Percentiles rank a stretch among this genome's conserved stretches.
Conservation (phyloP, 2,329 filamentous ascomycete species). For the Penicillium brevicompactum region DNA sequence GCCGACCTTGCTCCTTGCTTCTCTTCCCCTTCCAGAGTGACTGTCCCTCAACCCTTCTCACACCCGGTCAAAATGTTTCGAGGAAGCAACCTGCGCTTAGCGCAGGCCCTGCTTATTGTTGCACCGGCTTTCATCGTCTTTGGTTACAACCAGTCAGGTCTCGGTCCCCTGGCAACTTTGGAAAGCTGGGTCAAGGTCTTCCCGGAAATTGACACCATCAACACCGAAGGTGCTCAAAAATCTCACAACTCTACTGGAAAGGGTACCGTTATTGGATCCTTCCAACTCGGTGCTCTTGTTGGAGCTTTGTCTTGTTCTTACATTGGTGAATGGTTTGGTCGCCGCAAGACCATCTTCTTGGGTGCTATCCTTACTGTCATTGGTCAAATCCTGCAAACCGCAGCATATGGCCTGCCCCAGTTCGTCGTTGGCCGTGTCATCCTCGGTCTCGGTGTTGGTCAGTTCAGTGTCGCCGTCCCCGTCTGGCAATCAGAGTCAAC, state of each 20-base stretch:
- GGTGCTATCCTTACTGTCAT: slow-evolving; percentile 47
- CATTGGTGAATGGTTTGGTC: slow-evolving; percentile 50
- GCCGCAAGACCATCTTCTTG: slow-evolving; percentile 49
- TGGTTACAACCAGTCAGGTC: slow-evolving; percentile 28
- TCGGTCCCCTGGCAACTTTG: slow-evolving; percentile 21
- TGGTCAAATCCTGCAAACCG: slow-evolving; percentile 48
- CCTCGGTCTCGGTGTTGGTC: slow-evolving; percentile 53
- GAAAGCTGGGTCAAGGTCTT: slow-evolving; percentile 23
- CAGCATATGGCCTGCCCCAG: slow-evolving; percentile 48
- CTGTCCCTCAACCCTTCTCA: not conserved
- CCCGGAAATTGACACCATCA: slow-evolving; percentile 24
- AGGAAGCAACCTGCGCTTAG: slow-evolving; percentile 20
- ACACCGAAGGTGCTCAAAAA: slow-evolving; percentile 12
- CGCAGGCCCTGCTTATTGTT: slow-evolving; percentile 37
- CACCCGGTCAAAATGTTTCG: slow-evolving; percentile 12
- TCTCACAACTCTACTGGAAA: slow-evolving; percentile 12
- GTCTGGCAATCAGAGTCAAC: slow-evolving; percentile 54
- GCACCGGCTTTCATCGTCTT: slow-evolving; percentile 25
- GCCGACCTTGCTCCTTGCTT: not conserved
- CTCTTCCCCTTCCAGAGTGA: not conserved
- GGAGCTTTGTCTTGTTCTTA: slow-evolving; percentile 21
- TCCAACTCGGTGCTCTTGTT: slow-evolving; percentile 20
- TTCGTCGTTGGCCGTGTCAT: slow-evolving; percentile 53
- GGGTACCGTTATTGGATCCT: slow-evolving; percentile 33
- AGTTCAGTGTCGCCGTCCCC: slow-evolving; percentile 52